Evolutionary conservation across 2,329 filamentous ascomycete species (phyloP).

Genomic region (Talaromyces sp.): DNA sequence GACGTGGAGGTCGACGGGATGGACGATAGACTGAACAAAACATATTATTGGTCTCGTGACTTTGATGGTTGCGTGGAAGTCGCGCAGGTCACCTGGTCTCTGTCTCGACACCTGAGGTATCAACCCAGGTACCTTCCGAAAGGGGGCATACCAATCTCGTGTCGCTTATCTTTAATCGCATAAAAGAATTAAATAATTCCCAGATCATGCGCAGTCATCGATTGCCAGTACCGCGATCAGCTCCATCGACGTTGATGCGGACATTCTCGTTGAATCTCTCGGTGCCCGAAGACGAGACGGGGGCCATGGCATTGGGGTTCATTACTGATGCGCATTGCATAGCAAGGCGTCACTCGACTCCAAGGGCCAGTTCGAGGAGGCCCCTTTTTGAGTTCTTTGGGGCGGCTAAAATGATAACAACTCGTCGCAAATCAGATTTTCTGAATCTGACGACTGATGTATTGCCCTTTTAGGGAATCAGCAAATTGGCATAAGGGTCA

Average conservation of each 20-base stretch:
- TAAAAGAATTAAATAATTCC: neutral
- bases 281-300: constrained; percentile 2
- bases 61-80: neutral
- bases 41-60: neutral
- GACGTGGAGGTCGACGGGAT: neutral
- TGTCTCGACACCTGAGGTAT: neutral
- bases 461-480: neutral
- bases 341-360: neutral
- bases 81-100: neutral
- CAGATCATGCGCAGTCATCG: neutral
- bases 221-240: neutral
- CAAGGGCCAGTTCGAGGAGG: neutral
- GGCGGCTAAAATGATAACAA: neutral
- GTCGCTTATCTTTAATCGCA: neutral
- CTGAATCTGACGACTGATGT: too few species aligned
- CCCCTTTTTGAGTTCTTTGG: neutral
- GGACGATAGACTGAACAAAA: neutral
- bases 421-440: neutral
- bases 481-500: neutral
- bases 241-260: neutral
- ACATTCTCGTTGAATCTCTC: neutral
- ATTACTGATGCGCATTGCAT: neutral
- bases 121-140: neutral
- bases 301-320: neutral
- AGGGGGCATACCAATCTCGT: neutral